phyloP scores from a whole-genome alignment of 2,329 filamentous ascomycete genomes.

The Drechslerella coelobrocha region DNA sequence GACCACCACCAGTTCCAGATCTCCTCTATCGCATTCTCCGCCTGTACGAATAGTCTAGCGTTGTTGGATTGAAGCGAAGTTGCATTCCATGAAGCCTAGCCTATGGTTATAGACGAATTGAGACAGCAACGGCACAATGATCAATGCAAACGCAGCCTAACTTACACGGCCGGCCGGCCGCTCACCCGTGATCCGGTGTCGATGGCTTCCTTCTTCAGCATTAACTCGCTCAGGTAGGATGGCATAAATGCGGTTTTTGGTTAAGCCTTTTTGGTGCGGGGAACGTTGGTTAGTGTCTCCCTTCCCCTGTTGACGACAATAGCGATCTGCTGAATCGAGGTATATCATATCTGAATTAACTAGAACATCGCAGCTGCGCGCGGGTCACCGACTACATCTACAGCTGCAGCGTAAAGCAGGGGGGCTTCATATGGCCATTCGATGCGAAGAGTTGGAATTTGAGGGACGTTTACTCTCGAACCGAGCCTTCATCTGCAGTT shows the following conservation, averaged over 20 bases:
- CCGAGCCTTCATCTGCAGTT: not conserved
- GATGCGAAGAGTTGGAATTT: no score
- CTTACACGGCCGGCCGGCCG: not conserved
- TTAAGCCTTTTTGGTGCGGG: not conserved
- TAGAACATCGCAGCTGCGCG: no score
- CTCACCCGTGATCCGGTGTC: not conserved
- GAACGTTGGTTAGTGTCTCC: not conserved
- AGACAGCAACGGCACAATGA: slow-evolving; percentile 35
- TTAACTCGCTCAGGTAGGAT: not conserved
- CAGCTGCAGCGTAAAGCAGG: no score
- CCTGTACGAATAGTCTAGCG: no score
- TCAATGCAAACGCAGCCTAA: slow-evolving; percentile 1
- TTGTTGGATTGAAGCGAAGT: slow-evolving; percentile 21
- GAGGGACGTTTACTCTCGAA: no score
- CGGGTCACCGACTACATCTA: no score
- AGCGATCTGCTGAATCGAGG: not conserved
- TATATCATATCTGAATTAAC: no score
- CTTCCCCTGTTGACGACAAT: not conserved
- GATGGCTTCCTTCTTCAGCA: not conserved
- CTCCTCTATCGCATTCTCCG: no score
- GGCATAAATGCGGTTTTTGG: not conserved
- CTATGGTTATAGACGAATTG: slow-evolving; percentile 38
- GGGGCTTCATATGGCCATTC: no score
- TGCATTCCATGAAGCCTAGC: slow-evolving; percentile 13
- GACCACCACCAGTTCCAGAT: slow-evolving; percentile 19